Evolutionary conservation across 2,329 filamentous ascomycete genomes (phyloP).

Genomic region (Sarocladium strictum): DNA sequence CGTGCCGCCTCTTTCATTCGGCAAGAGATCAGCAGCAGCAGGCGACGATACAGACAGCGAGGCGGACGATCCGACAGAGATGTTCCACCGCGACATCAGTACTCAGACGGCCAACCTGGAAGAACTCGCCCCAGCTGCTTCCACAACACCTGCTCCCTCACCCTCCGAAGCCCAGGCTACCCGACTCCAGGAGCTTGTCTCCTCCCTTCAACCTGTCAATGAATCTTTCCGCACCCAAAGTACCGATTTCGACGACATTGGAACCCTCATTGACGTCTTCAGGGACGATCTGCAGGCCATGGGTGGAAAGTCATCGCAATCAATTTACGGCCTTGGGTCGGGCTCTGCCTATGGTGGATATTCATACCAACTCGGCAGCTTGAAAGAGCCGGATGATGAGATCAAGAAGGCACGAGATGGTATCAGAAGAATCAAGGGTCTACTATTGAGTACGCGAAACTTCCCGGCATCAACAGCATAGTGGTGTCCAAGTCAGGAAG

Average conservation of each 20-base stretch:
- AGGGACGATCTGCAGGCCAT: constrained; percentile 61
- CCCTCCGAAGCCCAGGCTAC: constrained; percentile 31
- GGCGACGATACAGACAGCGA: constrained; percentile 29
- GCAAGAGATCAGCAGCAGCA: constrained; percentile 14
- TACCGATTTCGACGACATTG: constrained; percentile 44
- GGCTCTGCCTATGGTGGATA: constrained; percentile 21
- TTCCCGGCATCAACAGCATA: constrained; percentile 51
- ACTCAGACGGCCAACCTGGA: constrained; percentile 59
- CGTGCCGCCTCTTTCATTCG: constrained; percentile 37
- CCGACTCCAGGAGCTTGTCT: constrained; percentile 36
- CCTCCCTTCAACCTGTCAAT: constrained; percentile 35
- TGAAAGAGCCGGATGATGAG: constrained; percentile 59
- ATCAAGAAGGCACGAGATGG: constrained; percentile 67
- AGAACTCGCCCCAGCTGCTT: constrained; percentile 3
- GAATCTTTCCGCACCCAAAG: constrained; percentile 38
- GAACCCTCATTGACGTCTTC: constrained; percentile 50
- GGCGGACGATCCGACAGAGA: constrained; percentile 63
- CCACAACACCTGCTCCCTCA: constrained; percentile 6
- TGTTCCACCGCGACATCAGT: constrained; percentile 76
- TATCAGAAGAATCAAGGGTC: constrained; percentile 73
- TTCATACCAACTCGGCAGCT: constrained; percentile 21
- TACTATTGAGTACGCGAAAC: constrained; percentile 66
- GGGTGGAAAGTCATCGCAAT: constrained; percentile 30
- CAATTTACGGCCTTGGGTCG: neutral
- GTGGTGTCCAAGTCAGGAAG: too few relatives aligned